Percentiles rank a stretch among this genome's conserved stretches.
Conservation (phyloP, 495 filamentous ascomycete species). For the Trichocladium uniseriatum region DNA sequence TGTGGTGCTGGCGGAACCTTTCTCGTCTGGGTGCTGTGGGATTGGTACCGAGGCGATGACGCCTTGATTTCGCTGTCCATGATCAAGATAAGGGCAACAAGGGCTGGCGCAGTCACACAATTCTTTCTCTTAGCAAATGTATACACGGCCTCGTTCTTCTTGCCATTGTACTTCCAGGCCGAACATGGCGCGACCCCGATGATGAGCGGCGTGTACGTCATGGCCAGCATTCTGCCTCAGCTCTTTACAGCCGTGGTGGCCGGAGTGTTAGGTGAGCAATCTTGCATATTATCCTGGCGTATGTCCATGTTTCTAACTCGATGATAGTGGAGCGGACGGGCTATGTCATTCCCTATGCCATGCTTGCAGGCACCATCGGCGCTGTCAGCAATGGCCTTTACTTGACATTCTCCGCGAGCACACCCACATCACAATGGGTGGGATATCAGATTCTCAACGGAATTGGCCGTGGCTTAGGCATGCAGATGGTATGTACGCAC, state of each 20-base stretch:
- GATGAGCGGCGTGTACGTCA: conserved; percentile 43
- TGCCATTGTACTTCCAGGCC: conserved; percentile 66
- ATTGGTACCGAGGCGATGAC: conserved; percentile 51
- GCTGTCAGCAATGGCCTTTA: conserved; percentile 51
- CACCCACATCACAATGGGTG: conserved; percentile 41
- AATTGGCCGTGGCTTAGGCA: conserved; percentile 52
- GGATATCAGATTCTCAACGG: conserved; percentile 60
- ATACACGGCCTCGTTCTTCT: conserved; percentile 50
- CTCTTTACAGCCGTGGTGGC: conserved; percentile 40
- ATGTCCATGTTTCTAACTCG: conserved; percentile 16
- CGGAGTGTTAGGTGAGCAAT: conserved; percentile 35
- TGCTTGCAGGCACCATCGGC: conserved; percentile 41
- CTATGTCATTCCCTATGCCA: conserved; percentile 54
- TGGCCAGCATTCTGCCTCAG: conserved; percentile 37
- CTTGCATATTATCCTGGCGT: no score
- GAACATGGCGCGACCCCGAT: conserved; percentile 43
- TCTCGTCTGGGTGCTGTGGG: conserved; percentile 47
- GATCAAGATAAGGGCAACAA: conserved; percentile 54
- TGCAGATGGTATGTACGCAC: conserved; percentile 35
- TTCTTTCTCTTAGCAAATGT: conserved; percentile 46
- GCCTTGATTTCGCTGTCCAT: conserved; percentile 62
- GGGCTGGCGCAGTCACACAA: conserved; percentile 40
- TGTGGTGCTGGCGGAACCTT: conserved; percentile 50
- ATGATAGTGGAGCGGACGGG: conserved; percentile 30
- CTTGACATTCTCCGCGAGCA: conserved; percentile 44